phyloP scores from a whole-genome alignment of 2,329 filamentous ascomycete species.

The Salinomyces thailandicus region DNA sequence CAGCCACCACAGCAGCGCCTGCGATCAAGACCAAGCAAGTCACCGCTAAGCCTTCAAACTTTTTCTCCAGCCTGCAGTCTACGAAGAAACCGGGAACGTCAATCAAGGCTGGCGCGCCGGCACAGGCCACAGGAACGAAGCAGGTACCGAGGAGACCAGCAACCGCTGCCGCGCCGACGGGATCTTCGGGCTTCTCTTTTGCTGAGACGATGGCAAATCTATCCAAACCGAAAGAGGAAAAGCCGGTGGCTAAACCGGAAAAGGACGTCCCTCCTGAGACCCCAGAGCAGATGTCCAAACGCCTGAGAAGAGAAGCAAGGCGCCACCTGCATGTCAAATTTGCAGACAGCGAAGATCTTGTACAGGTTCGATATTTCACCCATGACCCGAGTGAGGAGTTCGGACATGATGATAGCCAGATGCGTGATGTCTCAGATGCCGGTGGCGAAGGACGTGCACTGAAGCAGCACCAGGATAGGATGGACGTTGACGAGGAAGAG shows the following conservation, averaged over 20 bases:
- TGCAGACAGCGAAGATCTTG: constrained; percentile 56
- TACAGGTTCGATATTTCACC: constrained; percentile 57
- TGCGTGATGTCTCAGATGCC: constrained; percentile 62
- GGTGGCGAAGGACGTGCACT: constrained; percentile 50
- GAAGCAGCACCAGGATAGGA: constrained; percentile 51
- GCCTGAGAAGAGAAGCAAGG: constrained; percentile 61
- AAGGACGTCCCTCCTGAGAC: constrained; percentile 51
- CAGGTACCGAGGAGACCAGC: constrained; percentile 21
- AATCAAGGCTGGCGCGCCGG: constrained; percentile 17
- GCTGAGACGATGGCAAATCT: constrained; percentile 30
- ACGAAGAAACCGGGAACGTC: constrained; percentile 34
- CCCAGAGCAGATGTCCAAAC: constrained; percentile 54
- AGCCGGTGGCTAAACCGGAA: constrained; percentile 40
- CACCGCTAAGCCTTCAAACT: constrained; percentile 34
- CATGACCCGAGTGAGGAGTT: constrained; percentile 63
- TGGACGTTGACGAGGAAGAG: constrained; percentile 47
- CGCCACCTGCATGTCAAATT: constrained; percentile 61
- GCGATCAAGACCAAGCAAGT: constrained; percentile 22
- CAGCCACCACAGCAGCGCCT: constrained; percentile 8
- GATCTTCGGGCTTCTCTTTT: constrained; percentile 26
- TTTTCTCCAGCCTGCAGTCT: constrained; percentile 38
- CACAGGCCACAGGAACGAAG: constrained; percentile 15
- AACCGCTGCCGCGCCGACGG: constrained; percentile 13
- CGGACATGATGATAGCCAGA: constrained; percentile 56
- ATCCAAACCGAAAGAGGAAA: constrained; percentile 47